Conservation (phyloP, 1,139 yeast genomes). For the Blastobotrys ciferrii region DNA sequence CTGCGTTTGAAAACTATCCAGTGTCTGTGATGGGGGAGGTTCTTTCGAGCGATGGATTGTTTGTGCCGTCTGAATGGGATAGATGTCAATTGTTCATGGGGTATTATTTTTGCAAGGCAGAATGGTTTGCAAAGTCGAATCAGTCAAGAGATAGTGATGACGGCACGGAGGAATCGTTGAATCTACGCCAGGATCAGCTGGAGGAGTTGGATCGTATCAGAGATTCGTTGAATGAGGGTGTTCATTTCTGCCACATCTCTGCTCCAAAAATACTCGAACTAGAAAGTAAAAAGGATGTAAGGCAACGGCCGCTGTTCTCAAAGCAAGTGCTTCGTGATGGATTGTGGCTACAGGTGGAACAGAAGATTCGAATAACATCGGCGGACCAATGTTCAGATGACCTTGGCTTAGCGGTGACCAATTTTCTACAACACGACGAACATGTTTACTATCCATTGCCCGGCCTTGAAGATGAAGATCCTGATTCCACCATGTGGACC, state of each 20-base stretch:
- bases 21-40: slow-evolving; percentile 43
- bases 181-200: background rate
- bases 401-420: slow-evolving; percentile 18
- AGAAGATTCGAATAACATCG: slow-evolving; percentile 37
- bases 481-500: slow-evolving; percentile 29
- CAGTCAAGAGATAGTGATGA: slow-evolving; percentile 6
- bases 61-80: slow-evolving; percentile 53
- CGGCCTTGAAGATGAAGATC: slow-evolving; percentile 18
- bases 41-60: slow-evolving; percentile 49
- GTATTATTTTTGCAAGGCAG: slow-evolving; percentile 19
- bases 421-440: slow-evolving; percentile 18
- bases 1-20: slow-evolving; percentile 49
- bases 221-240: slow-evolving; percentile 38
- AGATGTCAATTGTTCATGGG: slow-evolving; percentile 45
- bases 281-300: slow-evolving; percentile 40
- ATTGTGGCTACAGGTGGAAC: slow-evolving; percentile 46
- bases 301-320: slow-evolving; percentile 40
- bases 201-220: slow-evolving; percentile 16
- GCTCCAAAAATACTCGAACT: slow-evolving; percentile 45
- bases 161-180: too few species aligned
- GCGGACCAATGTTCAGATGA: slow-evolving; percentile 7
- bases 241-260: slow-evolving; percentile 48
- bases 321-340: slow-evolving; percentile 44
- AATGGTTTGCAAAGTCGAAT: slow-evolving; percentile 4
- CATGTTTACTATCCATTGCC: slow-evolving; percentile 27